phyloP scores from a whole-genome alignment of 2,329 filamentous ascomycete species.

The Xylaria digitata region DNA sequence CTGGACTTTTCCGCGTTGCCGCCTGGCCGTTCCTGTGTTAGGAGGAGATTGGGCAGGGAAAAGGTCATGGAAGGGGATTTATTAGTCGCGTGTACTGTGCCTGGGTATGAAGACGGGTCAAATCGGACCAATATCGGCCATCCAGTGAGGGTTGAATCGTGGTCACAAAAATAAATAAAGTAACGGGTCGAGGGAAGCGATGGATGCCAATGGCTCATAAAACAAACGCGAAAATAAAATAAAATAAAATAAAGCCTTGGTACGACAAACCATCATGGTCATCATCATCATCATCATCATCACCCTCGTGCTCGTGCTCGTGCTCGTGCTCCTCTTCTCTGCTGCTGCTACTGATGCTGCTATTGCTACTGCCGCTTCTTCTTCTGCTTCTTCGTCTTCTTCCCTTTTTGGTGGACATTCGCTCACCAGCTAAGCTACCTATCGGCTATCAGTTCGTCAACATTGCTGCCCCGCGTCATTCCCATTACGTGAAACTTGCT shows the following conservation, averaged over 20 bases:
- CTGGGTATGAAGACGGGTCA: slow-evolving; percentile 25
- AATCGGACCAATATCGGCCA: slow-evolving; percentile 41
- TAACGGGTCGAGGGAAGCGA: slow-evolving; percentile 23
- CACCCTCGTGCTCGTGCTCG: background rate
- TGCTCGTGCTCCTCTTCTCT: background rate
- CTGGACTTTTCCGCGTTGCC: slow-evolving; percentile 25
- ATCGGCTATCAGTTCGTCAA: slow-evolving; percentile 23
- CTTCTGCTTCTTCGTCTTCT: background rate
- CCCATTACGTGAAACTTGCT: slow-evolving; percentile 18
- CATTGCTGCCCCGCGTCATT: slow-evolving; percentile 21
- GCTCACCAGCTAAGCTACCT: background rate
- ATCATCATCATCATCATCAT: background rate
- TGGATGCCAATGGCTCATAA: slow-evolving; percentile 10
- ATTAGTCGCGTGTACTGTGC: slow-evolving; percentile 30
- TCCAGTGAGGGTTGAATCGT: slow-evolving; percentile 27
- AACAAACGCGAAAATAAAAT: slow-evolving; percentile 5
- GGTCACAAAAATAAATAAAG: slow-evolving; percentile 32
- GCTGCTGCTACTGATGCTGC: background rate
- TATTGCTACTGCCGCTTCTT: background rate
- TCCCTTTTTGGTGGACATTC: background rate
- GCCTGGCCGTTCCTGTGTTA: slow-evolving; percentile 23
- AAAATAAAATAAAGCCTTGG: slow-evolving; percentile 12
- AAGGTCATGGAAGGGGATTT: slow-evolving; percentile 14
- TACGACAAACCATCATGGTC: background rate
- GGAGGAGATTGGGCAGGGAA: slow-evolving; percentile 36